These are phyloP conservation scores for Pythium brachiatum DNA, from an alignment of 352 stramenopile species.

Conservation along the genomic window DNA sequence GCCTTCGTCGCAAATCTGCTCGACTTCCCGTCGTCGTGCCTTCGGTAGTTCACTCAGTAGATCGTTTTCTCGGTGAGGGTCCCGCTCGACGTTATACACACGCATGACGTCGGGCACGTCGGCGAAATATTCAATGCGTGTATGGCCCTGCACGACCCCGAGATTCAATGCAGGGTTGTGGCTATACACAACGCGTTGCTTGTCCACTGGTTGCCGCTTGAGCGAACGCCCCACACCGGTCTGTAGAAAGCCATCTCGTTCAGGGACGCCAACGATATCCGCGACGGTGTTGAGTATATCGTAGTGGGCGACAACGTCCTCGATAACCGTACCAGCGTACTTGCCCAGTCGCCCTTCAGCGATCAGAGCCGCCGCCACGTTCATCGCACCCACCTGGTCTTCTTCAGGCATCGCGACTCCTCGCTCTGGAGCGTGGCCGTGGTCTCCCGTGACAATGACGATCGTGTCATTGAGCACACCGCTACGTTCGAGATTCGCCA, in stretches of 20 bases:
- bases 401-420: conserved; percentile 46
- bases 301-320: conserved; percentile 46
- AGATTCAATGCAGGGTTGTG: conserved; percentile 60
- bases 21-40: conserved; percentile 27
- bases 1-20: conserved; percentile 38
- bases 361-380: conserved; percentile 52
- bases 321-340: conserved; percentile 35
- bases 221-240: conserved; percentile 55
- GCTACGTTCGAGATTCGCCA: conserved; percentile 47
- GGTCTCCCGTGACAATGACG: conserved; percentile 59
- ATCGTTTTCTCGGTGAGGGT: conserved; percentile 43
- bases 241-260: conserved; percentile 42
- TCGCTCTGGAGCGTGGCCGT: conserved; percentile 53
- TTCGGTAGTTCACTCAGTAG: conserved; percentile 38
- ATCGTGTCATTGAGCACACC: conserved; percentile 68
- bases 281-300: conserved; percentile 67
- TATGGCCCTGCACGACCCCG: conserved; percentile 47
- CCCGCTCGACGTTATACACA: conserved; percentile 43
- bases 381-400: conserved; percentile 43
- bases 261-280: conserved; percentile 57
- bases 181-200: conserved; percentile 44
- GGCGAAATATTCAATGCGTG: conserved; percentile 52
- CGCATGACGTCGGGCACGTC: conserved; percentile 49
- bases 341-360: conserved; percentile 45
- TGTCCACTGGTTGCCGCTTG: conserved; percentile 36